phyloP scores from a whole-genome alignment of 768 basidiomycete genomes.

The Russula dissimulans region DNA sequence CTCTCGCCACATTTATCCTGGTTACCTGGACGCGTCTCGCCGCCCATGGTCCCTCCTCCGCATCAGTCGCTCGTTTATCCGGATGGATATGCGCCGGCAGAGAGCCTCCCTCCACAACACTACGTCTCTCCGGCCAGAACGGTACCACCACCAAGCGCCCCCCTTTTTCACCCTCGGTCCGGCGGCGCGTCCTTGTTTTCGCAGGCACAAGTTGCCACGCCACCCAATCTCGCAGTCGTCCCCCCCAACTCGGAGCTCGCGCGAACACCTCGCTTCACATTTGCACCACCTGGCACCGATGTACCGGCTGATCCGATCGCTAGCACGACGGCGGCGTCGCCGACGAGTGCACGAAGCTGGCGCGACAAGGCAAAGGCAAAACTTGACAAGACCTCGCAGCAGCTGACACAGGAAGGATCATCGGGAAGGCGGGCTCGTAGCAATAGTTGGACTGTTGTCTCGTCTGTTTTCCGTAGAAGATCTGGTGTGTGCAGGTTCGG shows the following conservation, averaged over 20 bases:
- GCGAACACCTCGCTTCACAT: conserved; percentile 8
- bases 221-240: neutral
- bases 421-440: neutral
- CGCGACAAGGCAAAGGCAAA: conserved; percentile 1
- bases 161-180: neutral
- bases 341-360: neutral
- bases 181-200: neutral
- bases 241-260: conserved; percentile 14
- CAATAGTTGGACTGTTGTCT: conserved; percentile 9
- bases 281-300: conserved; percentile 2
- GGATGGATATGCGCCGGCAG: conserved; percentile 5
- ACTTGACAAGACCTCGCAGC: neutral
- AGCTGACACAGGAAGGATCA: conserved; percentile 1
- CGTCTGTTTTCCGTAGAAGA: conserved; percentile 10
- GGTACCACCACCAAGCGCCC: neutral
- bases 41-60: neutral
- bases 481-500: conserved; percentile 10
- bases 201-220: neutral
- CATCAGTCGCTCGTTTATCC: neutral
- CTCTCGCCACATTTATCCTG: conserved; percentile 6
- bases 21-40: neutral
- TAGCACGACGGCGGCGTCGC: neutral
- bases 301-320: conserved; percentile 9
- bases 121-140: neutral
- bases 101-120: conserved; percentile 8